A percentile compares a stretch with the other conserved stretches of the same genome.
These are phyloP conservation scores for Candida adriatica DNA, from an alignment of 805 yeast genomes.

Conservation along the genomic window DNA sequence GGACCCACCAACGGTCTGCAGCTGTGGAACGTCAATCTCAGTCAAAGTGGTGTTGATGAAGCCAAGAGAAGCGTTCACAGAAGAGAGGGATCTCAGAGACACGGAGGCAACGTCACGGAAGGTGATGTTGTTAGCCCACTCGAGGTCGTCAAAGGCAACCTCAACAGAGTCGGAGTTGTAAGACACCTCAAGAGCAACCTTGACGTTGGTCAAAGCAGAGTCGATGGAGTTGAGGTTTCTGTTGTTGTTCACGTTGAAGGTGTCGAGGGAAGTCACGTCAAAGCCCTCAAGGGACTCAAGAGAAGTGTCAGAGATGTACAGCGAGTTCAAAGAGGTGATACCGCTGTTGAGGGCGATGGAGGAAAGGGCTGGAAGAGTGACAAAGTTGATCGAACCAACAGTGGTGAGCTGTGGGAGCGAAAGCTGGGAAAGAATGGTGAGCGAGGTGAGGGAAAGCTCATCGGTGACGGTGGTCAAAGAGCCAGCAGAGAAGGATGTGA, in stretches of 20 bases:
- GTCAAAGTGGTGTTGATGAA: conserved; percentile 66
- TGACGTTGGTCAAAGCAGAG: conserved; percentile 67
- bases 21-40: conserved; percentile 43
- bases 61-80: conserved; percentile 78
- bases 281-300: conserved; percentile 65
- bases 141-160: conserved; percentile 59
- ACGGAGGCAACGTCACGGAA: conserved; percentile 75
- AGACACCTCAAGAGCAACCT: conserved; percentile 70
- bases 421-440: conserved; percentile 61
- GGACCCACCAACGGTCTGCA: conserved; percentile 71
- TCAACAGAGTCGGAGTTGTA: conserved; percentile 77
- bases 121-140: conserved; percentile 83
- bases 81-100: conserved; percentile 58
- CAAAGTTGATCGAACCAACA: conserved; percentile 74
- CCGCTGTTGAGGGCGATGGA: conserved; percentile 61
- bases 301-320: conserved; percentile 69
- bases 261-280: conserved; percentile 38
- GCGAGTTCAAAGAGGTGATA: conserved; percentile 65
- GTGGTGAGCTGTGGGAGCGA: conserved; percentile 73
- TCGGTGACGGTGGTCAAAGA: conserved; percentile 69
- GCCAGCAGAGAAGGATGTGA: conserved; percentile 71
- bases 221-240: conserved; percentile 62
- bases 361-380: conserved; percentile 81
- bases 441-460: conserved; percentile 49
- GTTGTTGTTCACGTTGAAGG: conserved; percentile 89